Base-by-base conservation (phyloP, 2,329 filamentous ascomycete genomes). In the Mollisia scopiformis region DNA sequence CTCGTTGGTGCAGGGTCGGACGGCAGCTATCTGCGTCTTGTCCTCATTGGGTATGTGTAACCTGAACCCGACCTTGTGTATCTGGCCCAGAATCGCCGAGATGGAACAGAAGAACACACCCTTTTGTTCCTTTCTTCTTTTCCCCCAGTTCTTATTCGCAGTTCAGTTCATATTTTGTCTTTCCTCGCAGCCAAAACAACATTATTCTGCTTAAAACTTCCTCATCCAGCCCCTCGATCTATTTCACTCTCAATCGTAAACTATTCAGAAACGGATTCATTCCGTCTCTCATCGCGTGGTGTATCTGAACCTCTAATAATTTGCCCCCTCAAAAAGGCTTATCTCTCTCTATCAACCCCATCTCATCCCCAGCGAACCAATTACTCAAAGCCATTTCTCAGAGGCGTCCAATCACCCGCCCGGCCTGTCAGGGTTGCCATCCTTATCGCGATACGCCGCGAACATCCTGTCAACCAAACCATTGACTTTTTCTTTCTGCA, bases 11-110 rank as follows among this genome's bases (percentile, higher is more conserved):
- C 33, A 57, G 55, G 60, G 39, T 57, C 41, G 27, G 25, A 63
- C 50, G 63, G 61, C 61, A 61, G 58, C 50, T 63, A 66, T 66
- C 63, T 59, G 39, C n/a, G 10, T 25, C 55, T 25, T 56, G 39
- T 23, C 61, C 47, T 43, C 35, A 58, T 63, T 59, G 41, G 61
- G 63, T 21, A 66, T 58, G 58, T 66, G n/a, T 58, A 66, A 39
- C 63, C 63, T 66, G 61, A 35, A 14, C 56, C 62, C 46, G n/a
- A 49, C 56, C 54, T 62, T 57, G 39, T 59, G 33, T 64, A 57
- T 62, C 58, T 58, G 10, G 25, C 25, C 37, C 28, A n/a, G 41
- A 43, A 43, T 21, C n/a, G 23, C 39, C 27, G 35, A n/a, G 16
- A 39, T 16, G 39, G 33, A 43, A 50, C 52, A 60, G 35, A 52